These are phyloP conservation scores for Pleurotus pulmonarius DNA, from an alignment of 768 basidiomycete species.

Conservation along the genomic window DNA sequence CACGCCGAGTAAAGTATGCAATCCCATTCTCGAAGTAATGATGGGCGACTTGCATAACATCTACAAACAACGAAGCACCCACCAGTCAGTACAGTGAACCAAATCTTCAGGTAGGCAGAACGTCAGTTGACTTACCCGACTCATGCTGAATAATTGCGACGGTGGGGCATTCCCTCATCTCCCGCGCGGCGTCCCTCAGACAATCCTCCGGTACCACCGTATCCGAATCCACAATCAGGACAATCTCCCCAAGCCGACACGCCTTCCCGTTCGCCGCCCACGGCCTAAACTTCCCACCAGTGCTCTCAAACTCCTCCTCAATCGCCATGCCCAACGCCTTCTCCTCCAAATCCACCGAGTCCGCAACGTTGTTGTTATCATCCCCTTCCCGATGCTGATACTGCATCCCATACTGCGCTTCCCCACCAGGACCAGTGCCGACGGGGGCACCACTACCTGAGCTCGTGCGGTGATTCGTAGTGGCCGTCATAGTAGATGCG, in stretches of 20 bases:
- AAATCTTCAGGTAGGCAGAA: constrained; percentile 11
- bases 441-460: neutral
- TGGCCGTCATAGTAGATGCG: neutral
- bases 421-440: neutral
- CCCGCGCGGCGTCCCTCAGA: constrained; percentile 79
- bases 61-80: constrained; percentile 19
- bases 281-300: constrained; percentile 47
- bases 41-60: constrained; percentile 81
- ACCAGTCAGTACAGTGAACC: neutral
- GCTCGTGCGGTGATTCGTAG: constrained; percentile 13
- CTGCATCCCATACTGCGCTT: constrained; percentile 53
- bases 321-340: constrained; percentile 68
- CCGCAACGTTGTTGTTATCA: constrained; percentile 35
- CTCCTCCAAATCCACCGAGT: constrained; percentile 58
- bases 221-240: constrained; percentile 79
- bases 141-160: constrained; percentile 88
- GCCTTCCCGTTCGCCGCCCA: constrained; percentile 75
- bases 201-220: constrained; percentile 81
- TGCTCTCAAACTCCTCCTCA: constrained; percentile 64
- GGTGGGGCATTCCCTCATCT: constrained; percentile 69
- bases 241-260: constrained; percentile 69
- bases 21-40: constrained; percentile 92
- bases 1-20: constrained; percentile 77
- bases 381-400: constrained; percentile 64
- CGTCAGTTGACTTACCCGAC: constrained; percentile 36